Conservation (phyloP, 1,139 yeast genomes). For the Yamadazyma dushanensis region DNA sequence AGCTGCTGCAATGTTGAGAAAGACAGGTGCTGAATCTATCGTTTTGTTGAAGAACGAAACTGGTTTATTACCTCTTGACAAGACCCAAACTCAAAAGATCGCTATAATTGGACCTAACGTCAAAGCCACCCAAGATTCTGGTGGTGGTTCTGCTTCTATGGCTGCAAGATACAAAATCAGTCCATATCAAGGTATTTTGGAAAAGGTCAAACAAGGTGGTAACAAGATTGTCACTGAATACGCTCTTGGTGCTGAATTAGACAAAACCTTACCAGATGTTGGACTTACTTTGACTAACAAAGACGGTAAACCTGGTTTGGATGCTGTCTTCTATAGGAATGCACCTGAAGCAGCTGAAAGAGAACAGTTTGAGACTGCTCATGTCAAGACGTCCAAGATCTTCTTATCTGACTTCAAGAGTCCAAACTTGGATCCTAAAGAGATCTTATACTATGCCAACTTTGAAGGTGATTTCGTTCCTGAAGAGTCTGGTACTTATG, state of each 20-base stretch:
- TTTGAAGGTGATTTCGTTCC: slow-evolving; percentile 45
- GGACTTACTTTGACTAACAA: slow-evolving; percentile 19
- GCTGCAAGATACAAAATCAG: slow-evolving; percentile 30
- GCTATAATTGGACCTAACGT: slow-evolving; percentile 44
- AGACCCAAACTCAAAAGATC: slow-evolving; percentile 23
- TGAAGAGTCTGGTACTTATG: slow-evolving; percentile 48
- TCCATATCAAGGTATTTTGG: slow-evolving; percentile 33
- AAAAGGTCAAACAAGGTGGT: slow-evolving; percentile 26
- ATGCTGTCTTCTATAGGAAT: slow-evolving; percentile 35
- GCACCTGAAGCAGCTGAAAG: slow-evolving; percentile 34
- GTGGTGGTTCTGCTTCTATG: slow-evolving; percentile 41
- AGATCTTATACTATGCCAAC: slow-evolving; percentile 37
- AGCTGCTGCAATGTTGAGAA: slow-evolving; percentile 43
- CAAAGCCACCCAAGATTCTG: slow-evolving; percentile 32
- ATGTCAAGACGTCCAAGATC: slow-evolving; percentile 34
- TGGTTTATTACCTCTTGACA: slow-evolving; percentile 40
- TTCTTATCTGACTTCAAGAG: slow-evolving; percentile 50
- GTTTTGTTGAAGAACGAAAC: slow-evolving; percentile 55
- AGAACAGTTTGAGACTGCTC: slow-evolving; percentile 36
- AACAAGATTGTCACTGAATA: slow-evolving; percentile 20
- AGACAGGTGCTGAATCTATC: slow-evolving; percentile 50
- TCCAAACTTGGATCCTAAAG: slow-evolving; percentile 23
- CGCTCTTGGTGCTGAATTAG: slow-evolving; percentile 33
- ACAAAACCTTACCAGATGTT: slow-evolving; percentile 31
- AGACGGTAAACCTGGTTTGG: slow-evolving; percentile 42